Base-by-base conservation (phyloP, 2,329 filamentous ascomycete genomes). In the Aspergillus spinulosporus region DNA sequence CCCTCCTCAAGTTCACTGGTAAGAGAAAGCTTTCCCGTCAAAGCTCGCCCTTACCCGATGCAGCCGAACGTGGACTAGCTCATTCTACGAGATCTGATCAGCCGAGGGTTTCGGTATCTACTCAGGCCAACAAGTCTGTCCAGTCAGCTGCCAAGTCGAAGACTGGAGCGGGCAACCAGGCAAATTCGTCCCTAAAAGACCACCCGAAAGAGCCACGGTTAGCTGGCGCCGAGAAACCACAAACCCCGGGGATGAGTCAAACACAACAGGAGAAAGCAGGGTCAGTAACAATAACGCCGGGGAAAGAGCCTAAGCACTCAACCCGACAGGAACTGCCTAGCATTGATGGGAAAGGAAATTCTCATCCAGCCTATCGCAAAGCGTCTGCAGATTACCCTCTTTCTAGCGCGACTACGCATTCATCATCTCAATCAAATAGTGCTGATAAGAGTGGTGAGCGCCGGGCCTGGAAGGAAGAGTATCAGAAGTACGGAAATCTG, bases 381-480 rank as follows among this genome's bases (percentile, higher is more conserved):
- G 62, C 62, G 53, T 59, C 65, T 39, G 59, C 64, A 12, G 65
- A 66, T 52, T 59, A 59, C 34, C 66, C 62, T 37, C 64, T 62
- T 37, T 12, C 34, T 46, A 58, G 21, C 49, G n/a, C 39, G 15
- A 52, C 58, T 34, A 72, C 68, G 54, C 56, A 59, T 11, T 71
- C 71, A 8, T 68, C 72, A 21, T 58, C 68, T 5, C 66, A 66
- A 37, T 54, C 58, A 42, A 68, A 67, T 44, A 62, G 45, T 46
- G 66, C 63, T 8, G 57, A 65, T 29, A 70, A 68, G 51, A 70
- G 67, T 39, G 59, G 68, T 46, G 75, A 77, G 49, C 71, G 72
- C 39, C 71, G 73, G 48, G 65, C 70, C 34, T 79, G 77, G 76
- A 70, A 70, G 44, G 73, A 74, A 12, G 71, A 79, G 55, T 74